These are phyloP conservation scores for Hyphodiscus sp. DNA, from an alignment of 2,329 filamentous ascomycete genomes.

Conservation along the genomic window DNA sequence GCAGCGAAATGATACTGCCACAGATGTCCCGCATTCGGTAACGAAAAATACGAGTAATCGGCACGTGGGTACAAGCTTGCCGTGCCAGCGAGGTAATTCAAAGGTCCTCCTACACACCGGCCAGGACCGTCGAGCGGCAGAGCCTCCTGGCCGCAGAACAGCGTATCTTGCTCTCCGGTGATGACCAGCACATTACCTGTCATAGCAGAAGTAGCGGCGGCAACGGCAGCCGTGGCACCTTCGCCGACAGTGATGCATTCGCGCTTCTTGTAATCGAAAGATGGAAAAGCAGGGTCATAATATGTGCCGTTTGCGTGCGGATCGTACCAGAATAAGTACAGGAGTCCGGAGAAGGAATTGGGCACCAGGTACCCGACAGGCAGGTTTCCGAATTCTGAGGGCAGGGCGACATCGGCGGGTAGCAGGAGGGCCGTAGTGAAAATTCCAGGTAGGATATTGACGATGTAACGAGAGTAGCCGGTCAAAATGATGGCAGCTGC, in stretches of 20 bases:
- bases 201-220: constrained; percentile 4
- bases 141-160: constrained; percentile 7
- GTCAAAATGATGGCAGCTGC: constrained; percentile 21
- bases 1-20: constrained; percentile 5
- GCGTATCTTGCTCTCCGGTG: constrained; percentile 12
- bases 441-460: constrained; percentile 3
- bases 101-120: background rate
- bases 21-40: constrained; percentile 1
- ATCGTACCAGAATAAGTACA: constrained; percentile 11
- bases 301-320: constrained; percentile 1
- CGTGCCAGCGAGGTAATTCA: background rate
- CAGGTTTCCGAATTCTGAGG: constrained; percentile 1
- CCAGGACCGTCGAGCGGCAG: background rate
- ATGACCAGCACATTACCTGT: constrained; percentile 12
- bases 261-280: constrained; percentile 9
- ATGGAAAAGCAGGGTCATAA: constrained; percentile 6
- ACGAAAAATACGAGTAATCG: background rate
- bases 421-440: constrained; percentile 7
- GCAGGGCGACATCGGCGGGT: constrained; percentile 6
- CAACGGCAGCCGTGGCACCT: constrained; percentile 6
- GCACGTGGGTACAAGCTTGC: background rate
- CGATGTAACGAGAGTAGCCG: constrained; percentile 13
- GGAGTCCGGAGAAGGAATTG: constrained; percentile 2
- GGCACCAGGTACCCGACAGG: constrained; percentile 12
- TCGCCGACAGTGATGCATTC: constrained; percentile 15